A percentile compares a stretch with the other conserved stretches of the same genome.
phyloP scores from a whole-genome alignment of 148 eudicot genomes.

The Euryodendron excelsum region DNA sequence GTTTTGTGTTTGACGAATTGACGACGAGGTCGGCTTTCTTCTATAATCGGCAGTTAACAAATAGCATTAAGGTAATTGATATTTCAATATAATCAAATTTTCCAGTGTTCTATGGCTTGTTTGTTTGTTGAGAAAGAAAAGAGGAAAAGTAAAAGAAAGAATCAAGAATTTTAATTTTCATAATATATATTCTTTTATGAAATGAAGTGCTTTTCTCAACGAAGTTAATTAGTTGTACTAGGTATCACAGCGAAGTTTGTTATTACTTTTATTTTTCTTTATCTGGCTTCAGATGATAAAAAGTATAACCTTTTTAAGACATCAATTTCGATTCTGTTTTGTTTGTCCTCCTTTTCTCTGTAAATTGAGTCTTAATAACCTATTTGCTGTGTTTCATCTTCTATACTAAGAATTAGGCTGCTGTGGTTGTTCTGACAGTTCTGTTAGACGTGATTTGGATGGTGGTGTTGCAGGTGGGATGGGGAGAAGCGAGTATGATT shows the following conservation, averaged over 20 bases:
- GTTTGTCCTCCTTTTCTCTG: not conserved
- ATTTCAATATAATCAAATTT: not conserved
- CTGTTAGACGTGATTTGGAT: not conserved
- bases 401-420: not conserved
- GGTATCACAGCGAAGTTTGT: not conserved
- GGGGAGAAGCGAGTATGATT: constrained; percentile 97
- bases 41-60: constrained; percentile 63
- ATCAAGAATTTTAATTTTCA: not conserved
- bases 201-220: not conserved
- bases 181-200: not conserved
- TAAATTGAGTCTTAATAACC: not conserved
- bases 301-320: not conserved
- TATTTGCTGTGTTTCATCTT: not conserved
- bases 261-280: not conserved
- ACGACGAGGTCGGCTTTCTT: constrained; percentile 71
- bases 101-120: constrained; percentile 9
- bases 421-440: not conserved
- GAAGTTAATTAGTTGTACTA: not conserved
- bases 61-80: constrained; percentile 70
- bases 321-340: not conserved
- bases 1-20: constrained; percentile 80
- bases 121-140: not conserved
- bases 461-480: constrained; percentile 63
- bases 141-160: not conserved
- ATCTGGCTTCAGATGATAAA: not conserved